Evolutionary conservation across 2,329 filamentous ascomycete species (phyloP), one percentile per base, ranked within the genome.

Genomic region (Fusarium verrucosum): DNA sequence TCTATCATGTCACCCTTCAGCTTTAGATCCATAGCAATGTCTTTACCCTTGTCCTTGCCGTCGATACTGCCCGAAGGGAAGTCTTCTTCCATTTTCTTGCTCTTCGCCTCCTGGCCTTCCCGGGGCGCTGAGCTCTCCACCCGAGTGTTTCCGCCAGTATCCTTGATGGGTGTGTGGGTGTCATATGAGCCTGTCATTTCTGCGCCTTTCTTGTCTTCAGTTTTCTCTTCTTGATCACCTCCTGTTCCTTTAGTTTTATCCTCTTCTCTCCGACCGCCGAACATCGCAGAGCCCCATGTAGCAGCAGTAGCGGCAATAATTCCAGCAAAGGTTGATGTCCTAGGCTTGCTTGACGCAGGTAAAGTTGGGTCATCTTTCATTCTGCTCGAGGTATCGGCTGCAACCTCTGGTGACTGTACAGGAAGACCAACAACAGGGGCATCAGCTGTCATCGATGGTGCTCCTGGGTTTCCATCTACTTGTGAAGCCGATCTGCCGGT

Each of bases 201-300:
- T 22, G 41, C 23, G 19, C 36, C 37, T 26, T 62, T 33, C n/a
- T 35, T 42, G 22, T 32, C 43, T 41, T 49, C 33, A 16, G 22
- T 14, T 11, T 16, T 58, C 22, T 44, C 51, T 32, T 28, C 59
- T 17, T 58, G 53, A 11, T 62, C 43, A 6, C 58, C 77, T 61
- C 76, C 76, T 45, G 78, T 76, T 50, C 78, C 77, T 60, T 74
- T 76, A 58, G 75, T 75, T 55, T 76, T 75, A 37, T 65, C 75
- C 32, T 63, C 63, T 11, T 60, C 73, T 19, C 72, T 74, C 54
- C 74, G 77, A 50, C 76, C 72, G 17, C 43, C 35, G 4, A 37
- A 16, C 26, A 37, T 38, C 10, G 51, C 38, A 41, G 42, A 42
- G 13, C 74, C 75, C 7, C 62, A 65, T 25, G 62, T 56, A 17